phyloP scores from a whole-genome alignment of 805 yeast genomes.

The Metschnikowia chrysomelidarum region DNA sequence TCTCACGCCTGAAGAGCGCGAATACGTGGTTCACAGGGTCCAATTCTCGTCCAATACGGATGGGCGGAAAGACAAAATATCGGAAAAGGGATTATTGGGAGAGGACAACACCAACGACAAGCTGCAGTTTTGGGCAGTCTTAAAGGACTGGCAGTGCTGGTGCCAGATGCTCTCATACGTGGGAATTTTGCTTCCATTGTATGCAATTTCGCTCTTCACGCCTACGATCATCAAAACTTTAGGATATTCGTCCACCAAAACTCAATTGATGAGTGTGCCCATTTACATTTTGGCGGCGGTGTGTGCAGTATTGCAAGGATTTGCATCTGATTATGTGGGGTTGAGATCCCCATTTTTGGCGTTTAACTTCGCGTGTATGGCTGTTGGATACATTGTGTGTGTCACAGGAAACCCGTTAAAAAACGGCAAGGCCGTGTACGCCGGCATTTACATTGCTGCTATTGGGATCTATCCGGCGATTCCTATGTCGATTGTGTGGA shows the following conservation, averaged over 20 bases:
- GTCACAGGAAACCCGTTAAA: constrained; percentile 23
- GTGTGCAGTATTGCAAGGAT: constrained; percentile 28
- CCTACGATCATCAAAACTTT: constrained; percentile 44
- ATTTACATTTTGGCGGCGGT: constrained; percentile 36
- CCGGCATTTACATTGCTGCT: constrained; percentile 29
- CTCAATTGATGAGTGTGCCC: constrained; percentile 47
- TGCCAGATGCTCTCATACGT: constrained; percentile 25
- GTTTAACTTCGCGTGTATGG: constrained; percentile 24
- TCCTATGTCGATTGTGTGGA: constrained; percentile 36
- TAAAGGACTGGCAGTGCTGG: constrained; percentile 31
- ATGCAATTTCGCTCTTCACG: constrained; percentile 41
- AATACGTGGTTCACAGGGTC: constrained; percentile 14
- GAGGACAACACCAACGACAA: constrained; percentile 13
- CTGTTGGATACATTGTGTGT: constrained; percentile 32
- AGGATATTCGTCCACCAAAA: constrained; percentile 40
- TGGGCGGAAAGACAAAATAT: not conserved
- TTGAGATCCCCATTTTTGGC: constrained; percentile 30
- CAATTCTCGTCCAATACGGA: constrained; percentile 9
- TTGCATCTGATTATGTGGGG: constrained; percentile 24
- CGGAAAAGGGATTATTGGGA: constrained; percentile 8
- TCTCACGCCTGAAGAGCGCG: constrained; percentile 14
- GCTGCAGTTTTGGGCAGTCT: constrained; percentile 19
- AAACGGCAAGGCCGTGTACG: constrained; percentile 28
- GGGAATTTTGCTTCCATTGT: constrained; percentile 32
- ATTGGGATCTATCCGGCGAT: constrained; percentile 29